A percentile compares a stretch with the other conserved stretches of the same genome.
These are phyloP conservation scores for Peniophora sp. DNA, from an alignment of 1,284 basidiomycete genomes.

Conservation along the genomic window DNA sequence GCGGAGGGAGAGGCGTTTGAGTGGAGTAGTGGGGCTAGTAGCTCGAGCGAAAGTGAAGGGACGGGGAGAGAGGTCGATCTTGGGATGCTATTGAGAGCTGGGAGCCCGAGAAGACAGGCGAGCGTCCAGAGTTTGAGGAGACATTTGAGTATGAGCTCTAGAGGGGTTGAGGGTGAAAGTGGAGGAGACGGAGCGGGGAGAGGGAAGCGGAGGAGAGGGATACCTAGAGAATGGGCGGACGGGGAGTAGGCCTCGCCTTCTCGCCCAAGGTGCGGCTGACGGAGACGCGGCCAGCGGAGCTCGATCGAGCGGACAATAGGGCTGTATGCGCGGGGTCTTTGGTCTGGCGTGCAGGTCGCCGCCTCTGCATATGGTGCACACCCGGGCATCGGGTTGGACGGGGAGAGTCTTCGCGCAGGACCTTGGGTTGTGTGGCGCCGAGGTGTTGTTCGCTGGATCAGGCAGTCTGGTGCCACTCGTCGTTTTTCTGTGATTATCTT, in stretches of 20 bases:
- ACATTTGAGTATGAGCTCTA: slow-evolving; percentile 7
- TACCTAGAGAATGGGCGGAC: slow-evolving; percentile 18
- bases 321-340: too few relatives aligned
- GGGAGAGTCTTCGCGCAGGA: too few relatives aligned
- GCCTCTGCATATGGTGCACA: too few relatives aligned
- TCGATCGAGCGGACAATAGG: too few relatives aligned
- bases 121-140: slow-evolving; percentile 31
- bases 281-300: neutral
- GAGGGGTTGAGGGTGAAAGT: slow-evolving; percentile 1
- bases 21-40: slow-evolving; percentile 18
- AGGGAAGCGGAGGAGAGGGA: neutral
- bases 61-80: slow-evolving; percentile 61
- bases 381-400: too few relatives aligned
- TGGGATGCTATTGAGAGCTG: slow-evolving; percentile 42
- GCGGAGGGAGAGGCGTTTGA: slow-evolving; percentile 28
- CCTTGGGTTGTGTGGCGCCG: too few relatives aligned
- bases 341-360: too few relatives aligned
- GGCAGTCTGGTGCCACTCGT: too few relatives aligned
- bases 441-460: too few relatives aligned
- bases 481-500: too few relatives aligned
- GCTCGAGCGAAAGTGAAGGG: slow-evolving; percentile 28
- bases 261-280: neutral
- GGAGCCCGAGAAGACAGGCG: slow-evolving; percentile 56
- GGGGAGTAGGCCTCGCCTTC: neutral
- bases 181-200: neutral